Percentiles rank a stretch among this genome's conserved stretches.
These are phyloP conservation scores for Claviceps capensis DNA, from an alignment of 2,329 filamentous ascomycete genomes.

Conservation along the genomic window DNA sequence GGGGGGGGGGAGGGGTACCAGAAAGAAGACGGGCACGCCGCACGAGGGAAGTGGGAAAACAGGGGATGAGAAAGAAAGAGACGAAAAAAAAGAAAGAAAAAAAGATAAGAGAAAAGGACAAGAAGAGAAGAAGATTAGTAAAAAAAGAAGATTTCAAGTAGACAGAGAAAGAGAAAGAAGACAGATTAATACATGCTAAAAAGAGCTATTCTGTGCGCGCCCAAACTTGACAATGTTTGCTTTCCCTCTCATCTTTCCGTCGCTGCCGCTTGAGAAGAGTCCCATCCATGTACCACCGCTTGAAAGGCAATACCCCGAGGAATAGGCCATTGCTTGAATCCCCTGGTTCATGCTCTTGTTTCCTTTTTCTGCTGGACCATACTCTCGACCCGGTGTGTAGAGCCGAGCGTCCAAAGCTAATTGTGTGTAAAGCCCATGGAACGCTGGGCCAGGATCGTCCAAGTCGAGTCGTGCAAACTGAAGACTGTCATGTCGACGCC, in stretches of 20 bases:
- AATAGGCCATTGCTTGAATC: too few species aligned
- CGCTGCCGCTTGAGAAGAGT: neutral
- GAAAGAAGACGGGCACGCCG: too few species aligned
- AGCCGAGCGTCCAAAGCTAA: too few species aligned
- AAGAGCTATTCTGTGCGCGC: conserved; percentile 9
- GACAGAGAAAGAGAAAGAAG: conserved; percentile 18
- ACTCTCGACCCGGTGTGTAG: too few species aligned
- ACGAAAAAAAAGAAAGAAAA: neutral
- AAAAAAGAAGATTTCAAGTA: conserved; percentile 13
- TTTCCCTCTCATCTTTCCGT: conserved; percentile 12
- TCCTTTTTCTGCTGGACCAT: too few species aligned
- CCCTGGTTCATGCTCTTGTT: too few species aligned
- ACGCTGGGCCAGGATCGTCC: too few species aligned
- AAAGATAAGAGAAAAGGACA: neutral
- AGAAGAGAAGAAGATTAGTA: conserved; percentile 12
- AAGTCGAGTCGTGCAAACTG: too few species aligned
- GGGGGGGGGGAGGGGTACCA: too few species aligned
- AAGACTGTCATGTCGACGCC: neutral
- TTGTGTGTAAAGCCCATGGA: too few species aligned
- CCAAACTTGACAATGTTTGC: neutral
- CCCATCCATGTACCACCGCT: too few species aligned
- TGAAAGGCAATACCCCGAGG: too few species aligned
- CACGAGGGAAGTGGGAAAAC: neutral
- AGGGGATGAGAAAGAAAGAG: neutral
- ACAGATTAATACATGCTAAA: conserved; percentile 37